Evolutionary conservation across 805 yeast genomes (phyloP).

Genomic region (Cyberlindnera subsufficiens): DNA sequence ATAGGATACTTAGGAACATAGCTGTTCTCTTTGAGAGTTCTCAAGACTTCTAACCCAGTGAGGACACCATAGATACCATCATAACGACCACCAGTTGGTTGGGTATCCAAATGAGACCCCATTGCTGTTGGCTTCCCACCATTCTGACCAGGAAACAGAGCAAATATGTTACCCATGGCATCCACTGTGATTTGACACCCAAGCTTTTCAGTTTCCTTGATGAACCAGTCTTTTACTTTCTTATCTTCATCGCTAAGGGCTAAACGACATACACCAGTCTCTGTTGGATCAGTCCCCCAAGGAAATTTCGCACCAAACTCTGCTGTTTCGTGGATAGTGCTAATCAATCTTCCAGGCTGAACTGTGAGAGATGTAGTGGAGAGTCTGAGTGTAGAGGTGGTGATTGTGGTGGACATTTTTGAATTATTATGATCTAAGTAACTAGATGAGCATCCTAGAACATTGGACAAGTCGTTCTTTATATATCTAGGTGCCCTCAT

Average conservation of each 20-base stretch:
- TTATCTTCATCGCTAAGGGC: constrained; percentile 61
- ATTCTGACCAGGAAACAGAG: constrained; percentile 52
- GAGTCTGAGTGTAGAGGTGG: constrained; percentile 5
- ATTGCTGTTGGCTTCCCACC: constrained; percentile 52
- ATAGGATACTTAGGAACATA: constrained; percentile 61
- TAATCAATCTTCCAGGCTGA: constrained; percentile 38
- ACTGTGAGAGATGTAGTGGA: constrained; percentile 19
- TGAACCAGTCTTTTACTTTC: constrained; percentile 61
- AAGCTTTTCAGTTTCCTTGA: constrained; percentile 40
- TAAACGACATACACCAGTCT: constrained; percentile 65
- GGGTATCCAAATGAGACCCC: constrained; percentile 73
- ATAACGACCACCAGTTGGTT: constrained; percentile 73
- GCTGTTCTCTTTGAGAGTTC: constrained; percentile 56
- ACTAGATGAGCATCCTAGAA: no score
- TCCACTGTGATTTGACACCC: constrained; percentile 60
- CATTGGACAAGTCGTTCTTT: neutral
- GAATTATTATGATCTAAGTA: no score
- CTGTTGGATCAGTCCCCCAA: constrained; percentile 48
- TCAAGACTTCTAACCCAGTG: constrained; percentile 58
- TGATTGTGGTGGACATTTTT: constrained; percentile 2
- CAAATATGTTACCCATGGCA: constrained; percentile 65
- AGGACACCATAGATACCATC: constrained; percentile 71
- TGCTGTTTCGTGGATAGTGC: constrained; percentile 59
- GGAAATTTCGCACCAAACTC: constrained; percentile 56
- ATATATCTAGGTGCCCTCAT: neutral